These are phyloP conservation scores for Dactylis glomerata DNA, from an alignment of 176 grass and related monocot species.

Conservation along the genomic window DNA sequence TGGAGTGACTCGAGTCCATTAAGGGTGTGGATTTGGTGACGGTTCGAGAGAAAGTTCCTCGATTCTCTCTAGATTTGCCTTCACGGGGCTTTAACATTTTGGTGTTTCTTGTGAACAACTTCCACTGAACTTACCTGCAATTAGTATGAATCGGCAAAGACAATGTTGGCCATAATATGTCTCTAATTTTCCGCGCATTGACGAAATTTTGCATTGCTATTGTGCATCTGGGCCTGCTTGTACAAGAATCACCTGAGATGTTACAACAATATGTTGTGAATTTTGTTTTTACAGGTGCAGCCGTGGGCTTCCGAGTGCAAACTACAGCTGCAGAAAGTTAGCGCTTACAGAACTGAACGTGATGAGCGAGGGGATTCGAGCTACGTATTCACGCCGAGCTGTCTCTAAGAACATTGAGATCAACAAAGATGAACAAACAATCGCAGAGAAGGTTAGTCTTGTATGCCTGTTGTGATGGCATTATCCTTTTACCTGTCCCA, in stretches of 20 bases:
- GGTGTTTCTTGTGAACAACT: not conserved
- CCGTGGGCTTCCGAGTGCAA: constrained; percentile 18
- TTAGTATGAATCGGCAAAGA: not conserved
- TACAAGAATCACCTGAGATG: not conserved
- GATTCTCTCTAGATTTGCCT: not conserved
- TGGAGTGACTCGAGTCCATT: not conserved
- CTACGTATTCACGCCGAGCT: constrained; percentile 44
- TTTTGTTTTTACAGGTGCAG: constrained; percentile 14
- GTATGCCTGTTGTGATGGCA: not conserved
- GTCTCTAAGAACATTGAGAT: constrained; percentile 34
- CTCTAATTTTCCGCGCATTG: not conserved
- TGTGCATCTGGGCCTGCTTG: not conserved
- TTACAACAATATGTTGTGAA: not conserved
- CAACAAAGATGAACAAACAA: constrained; percentile 32
- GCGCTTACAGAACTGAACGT: constrained; percentile 29
- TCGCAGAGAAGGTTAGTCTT: constrained; percentile 41
- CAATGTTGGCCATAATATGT: not conserved
- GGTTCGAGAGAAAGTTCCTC: not conserved
- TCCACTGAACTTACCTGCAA: not conserved
- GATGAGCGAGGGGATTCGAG: constrained; percentile 32
- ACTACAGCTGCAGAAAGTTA: constrained; percentile 21
- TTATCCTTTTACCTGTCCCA: not conserved
- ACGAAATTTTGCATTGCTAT: not conserved
- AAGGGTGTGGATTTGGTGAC: constrained; percentile 9
- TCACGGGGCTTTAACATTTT: not conserved